Evolutionary conservation across 192 early-diverging fungal genomes (phyloP).

Genomic region (Umbelopsis sp.): DNA sequence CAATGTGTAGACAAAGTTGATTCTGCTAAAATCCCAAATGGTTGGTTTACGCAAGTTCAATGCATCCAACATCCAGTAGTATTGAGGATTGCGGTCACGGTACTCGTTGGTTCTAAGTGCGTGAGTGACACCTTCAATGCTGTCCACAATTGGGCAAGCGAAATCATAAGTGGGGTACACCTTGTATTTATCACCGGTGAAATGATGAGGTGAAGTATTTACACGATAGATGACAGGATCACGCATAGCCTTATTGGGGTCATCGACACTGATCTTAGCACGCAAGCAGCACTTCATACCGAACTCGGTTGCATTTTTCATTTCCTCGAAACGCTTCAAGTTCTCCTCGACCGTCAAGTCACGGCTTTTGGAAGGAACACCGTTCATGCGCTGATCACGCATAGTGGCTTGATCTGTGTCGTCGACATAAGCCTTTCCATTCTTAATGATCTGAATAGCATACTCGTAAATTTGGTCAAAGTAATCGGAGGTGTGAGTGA

Average conservation of each 20-base stretch:
- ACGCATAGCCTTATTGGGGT: conserved; percentile 89
- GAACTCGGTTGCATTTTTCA: conserved; percentile 84
- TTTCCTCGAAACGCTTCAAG: conserved; percentile 87
- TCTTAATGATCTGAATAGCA: conserved; percentile 82
- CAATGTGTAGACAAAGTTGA: conserved; percentile 98
- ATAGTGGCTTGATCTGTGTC: conserved; percentile 88
- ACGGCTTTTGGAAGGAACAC: conserved; percentile 82
- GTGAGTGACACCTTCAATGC: conserved; percentile 96
- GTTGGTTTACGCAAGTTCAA: conserved; percentile 85
- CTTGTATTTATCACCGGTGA: conserved; percentile 92
- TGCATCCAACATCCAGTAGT: conserved; percentile 92
- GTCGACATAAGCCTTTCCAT: conserved; percentile 92
- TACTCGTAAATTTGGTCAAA: conserved; percentile 88
- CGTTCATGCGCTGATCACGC: conserved; percentile 82
- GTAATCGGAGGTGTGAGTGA: conserved; percentile 92
- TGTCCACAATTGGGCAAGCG: conserved; percentile 96
- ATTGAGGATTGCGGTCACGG: conserved; percentile 95
- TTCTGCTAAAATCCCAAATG: conserved; percentile 93
- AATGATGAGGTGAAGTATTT: conserved; percentile 88
- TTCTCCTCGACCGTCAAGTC: conserved; percentile 90
- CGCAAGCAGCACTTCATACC: conserved; percentile 85
- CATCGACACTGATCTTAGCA: conserved; percentile 92
- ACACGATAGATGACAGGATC: conserved; percentile 98
- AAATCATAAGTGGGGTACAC: conserved; percentile 99
- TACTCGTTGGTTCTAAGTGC: conserved; percentile 98